Evolutionary conservation across 768 basidiomycete genomes (phyloP).

Genomic region (Calocybe gangraenosa): DNA sequence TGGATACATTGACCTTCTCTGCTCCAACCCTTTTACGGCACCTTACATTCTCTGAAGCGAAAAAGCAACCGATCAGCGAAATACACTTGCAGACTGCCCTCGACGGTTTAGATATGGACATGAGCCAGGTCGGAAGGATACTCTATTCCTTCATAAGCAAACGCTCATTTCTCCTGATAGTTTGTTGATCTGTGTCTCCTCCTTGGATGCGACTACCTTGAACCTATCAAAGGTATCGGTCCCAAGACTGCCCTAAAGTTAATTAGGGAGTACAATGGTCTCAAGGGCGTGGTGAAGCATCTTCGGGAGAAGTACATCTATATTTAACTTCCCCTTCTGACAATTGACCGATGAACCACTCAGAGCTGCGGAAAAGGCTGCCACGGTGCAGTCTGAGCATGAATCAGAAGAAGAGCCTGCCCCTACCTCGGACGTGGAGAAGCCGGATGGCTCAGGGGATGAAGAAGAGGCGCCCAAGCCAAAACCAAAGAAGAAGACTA

Average conservation of each 20-base stretch:
- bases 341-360: constrained; percentile 1
- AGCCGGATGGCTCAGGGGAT: constrained; percentile 27
- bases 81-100: constrained; percentile 80
- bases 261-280: constrained; percentile 72
- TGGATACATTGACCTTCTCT: constrained; percentile 98
- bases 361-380: constrained; percentile 40
- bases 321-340: neutral
- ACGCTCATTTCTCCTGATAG: constrained; percentile 35
- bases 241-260: constrained; percentile 95
- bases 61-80: constrained; percentile 94
- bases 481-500: constrained; percentile 37
- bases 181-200: constrained; percentile 97
- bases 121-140: constrained; percentile 69
- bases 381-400: constrained; percentile 21
- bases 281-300: constrained; percentile 72
- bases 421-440: constrained; percentile 43
- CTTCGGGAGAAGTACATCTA: constrained; percentile 69
- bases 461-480: constrained; percentile 25
- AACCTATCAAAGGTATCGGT: constrained; percentile 96
- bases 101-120: constrained; percentile 87
- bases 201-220: constrained; percentile 96
- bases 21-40: constrained; percentile 91
- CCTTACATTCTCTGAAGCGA: constrained; percentile 96
- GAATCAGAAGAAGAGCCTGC: constrained; percentile 33
- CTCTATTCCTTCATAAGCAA: neutral